Evolutionary conservation across 1,284 basidiomycete species (phyloP).

Genomic region (Lignosus rhinocerotis): DNA sequence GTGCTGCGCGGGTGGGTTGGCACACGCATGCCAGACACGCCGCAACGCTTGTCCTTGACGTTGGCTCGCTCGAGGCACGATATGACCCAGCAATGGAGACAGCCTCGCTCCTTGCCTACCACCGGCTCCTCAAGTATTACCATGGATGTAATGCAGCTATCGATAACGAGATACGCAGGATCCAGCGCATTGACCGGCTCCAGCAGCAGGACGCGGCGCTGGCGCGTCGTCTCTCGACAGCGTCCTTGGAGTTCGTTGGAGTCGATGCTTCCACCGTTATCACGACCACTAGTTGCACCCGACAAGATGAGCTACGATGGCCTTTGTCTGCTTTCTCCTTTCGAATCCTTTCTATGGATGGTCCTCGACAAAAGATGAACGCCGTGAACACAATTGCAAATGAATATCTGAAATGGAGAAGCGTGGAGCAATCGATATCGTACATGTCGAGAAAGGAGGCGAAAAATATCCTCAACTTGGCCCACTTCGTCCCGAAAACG

Average conservation of each 20-base stretch:
- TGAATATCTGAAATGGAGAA: neutral
- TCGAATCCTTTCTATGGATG: neutral
- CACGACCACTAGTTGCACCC: neutral
- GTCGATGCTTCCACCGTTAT: neutral
- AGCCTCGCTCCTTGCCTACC: neutral
- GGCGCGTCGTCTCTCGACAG: neutral
- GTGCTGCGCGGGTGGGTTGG: neutral
- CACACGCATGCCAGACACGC: neutral
- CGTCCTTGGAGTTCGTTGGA: neutral
- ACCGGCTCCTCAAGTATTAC: neutral
- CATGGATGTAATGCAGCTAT: neutral
- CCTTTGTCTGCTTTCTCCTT: neutral
- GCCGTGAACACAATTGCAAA: neutral
- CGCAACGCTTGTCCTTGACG: neutral
- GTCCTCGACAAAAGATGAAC: neutral
- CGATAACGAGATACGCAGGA: neutral
- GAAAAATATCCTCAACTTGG: neutral
- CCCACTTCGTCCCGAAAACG: neutral
- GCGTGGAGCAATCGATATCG: neutral
- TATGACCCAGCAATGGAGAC: neutral
- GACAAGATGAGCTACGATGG: neutral
- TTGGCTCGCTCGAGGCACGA: neutral
- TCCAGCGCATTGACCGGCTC: neutral
- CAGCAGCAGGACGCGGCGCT: neutral
- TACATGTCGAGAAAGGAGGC: neutral